Base-by-base conservation (phyloP, 2,329 filamentous ascomycete species). In the Colletotrichum simmondsii region DNA sequence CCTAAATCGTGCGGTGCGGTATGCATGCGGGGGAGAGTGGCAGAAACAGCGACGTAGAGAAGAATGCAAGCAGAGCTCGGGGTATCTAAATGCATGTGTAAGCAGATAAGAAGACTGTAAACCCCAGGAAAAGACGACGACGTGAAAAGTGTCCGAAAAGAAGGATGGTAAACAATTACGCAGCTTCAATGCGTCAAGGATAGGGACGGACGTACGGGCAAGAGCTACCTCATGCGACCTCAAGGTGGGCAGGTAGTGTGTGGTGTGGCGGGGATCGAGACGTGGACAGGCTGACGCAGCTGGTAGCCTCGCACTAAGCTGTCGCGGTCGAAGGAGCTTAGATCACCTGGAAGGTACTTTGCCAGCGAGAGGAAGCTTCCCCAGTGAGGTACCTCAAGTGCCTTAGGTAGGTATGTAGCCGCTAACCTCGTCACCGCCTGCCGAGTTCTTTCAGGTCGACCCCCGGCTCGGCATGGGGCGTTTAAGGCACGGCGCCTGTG, bases 251-350 rank as follows among this genome's bases (percentile, higher is more conserved):
- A 37, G 67, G 65, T 19, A 42, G 63, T 46, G 53, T 54, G 14
- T 30, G 49, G 66, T 65, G 66, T 65, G 67, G 70, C 66, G 70
- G 70, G 65, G 67, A 16, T 49, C 22, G 49, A 68, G 28, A 72
- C 59, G 70, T 60, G 24, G 67, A 52, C 60, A 70, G 66, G 71
- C 71, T 73, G 71, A 73, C 71, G 71, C 71, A 71, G 61, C 67
- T 62, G 52, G 28, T 30, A 68, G 69, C 69, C 69, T 72, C 46
- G 65, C 52, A 58, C 64, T 7, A 52, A 30, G 42, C 42, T 10
- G 42, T 49, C 19, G 42, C 42, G n/a, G 8, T 22, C 28, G 24
- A 56, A 28, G 24, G 53, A 16, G 24, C 24, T 30, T 28, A 30
- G 53, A 14, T 28, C 26, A n/a, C 42, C 42, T 30, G 26, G 19